A percentile compares a stretch with the other conserved stretches of the same genome.
phyloP scores from a whole-genome alignment of 2,329 filamentous ascomycete genomes.

The Colletotrichum cuscutae region DNA sequence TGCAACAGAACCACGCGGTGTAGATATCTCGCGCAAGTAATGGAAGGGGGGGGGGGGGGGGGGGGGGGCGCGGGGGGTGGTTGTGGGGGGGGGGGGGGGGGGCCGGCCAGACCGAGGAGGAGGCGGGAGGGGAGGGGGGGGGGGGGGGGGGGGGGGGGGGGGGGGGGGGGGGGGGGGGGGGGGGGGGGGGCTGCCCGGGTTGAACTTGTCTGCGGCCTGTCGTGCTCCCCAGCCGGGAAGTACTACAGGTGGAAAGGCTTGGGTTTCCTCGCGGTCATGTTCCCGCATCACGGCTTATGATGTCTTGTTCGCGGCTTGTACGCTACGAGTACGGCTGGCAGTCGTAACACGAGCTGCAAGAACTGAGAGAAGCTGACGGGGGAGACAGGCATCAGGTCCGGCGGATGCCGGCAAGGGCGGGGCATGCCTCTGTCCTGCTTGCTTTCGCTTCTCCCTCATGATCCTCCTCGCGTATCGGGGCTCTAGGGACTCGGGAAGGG shows the following conservation, averaged over 20 bases:
- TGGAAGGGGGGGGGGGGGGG: not conserved
- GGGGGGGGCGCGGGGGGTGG: no score
- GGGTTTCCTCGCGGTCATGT: not conserved
- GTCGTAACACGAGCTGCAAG: not conserved
- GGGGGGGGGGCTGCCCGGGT: not conserved
- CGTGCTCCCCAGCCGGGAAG: not conserved
- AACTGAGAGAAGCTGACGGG: not conserved
- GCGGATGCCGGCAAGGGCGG: constrained; percentile 13
- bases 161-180: not conserved
- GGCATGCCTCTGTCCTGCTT: constrained; percentile 1
- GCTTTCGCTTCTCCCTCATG: constrained; percentile 27
- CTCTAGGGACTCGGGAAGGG: not conserved
- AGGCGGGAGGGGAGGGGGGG: not conserved
- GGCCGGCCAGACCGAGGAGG: no score
- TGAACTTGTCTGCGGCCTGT: not conserved
- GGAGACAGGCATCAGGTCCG: constrained; percentile 10
- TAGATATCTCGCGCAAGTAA: not conserved
- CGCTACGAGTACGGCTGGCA: not conserved
- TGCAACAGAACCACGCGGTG: constrained; percentile 13
- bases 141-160: not conserved
- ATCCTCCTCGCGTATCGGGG: constrained; percentile 21
- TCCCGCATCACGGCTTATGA: not conserved
- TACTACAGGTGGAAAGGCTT: not conserved
- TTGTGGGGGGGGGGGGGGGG: constrained; percentile 1
- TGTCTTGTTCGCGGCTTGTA: not conserved